Evolutionary conservation across 176 grass and related monocot species (phyloP), one percentile per base, ranked within the genome.

Genomic region (Carex myosuroides): DNA sequence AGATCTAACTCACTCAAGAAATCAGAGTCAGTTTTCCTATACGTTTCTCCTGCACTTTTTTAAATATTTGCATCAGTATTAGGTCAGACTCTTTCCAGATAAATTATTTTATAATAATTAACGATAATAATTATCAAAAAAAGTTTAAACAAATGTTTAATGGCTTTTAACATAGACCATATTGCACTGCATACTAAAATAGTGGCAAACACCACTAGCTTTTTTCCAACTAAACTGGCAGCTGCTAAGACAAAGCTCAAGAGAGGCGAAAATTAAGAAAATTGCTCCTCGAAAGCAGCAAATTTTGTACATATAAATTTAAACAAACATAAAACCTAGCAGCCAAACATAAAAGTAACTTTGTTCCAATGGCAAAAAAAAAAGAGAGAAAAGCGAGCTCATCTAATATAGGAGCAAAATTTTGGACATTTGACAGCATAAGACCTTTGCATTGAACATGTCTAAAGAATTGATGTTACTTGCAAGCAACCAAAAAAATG

Each of bases 21-120:
- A 84, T 98, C 88, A 42, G 86, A 79, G 82, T 99, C 96, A 65
- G 91, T 99, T 90, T 88, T 90, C 84, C 88, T 83, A 88, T 88
- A 99, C 67, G 91, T 95, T 95, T 99, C 91, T 66, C 85, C 96
- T 95, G 83, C 63, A 84, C 57, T 78, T 86, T 86, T 70, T 70
- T 39, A 21, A 82, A 84, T 79, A 46, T 12, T 79, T 80, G 8
- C 81, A 12, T 79, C 50, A 63, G 48, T 32, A 76, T 76, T 76
- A 55, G 18, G 3, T 18, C 39, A 44, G 8, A 42, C 68, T 48
- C 14, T 68, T 13, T 68, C 16, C 8, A 71, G 3, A 48, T 70
- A 41, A n/a, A 59, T n/a, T 20, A 18, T 60, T 18, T n/a, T 10
- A 50, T 50, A 50, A 11, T 50, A 50, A 50, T 1, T 50, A 50